These are phyloP conservation scores for Malassezia dermatis DNA, from an alignment of 1,284 basidiomycete species.

Conservation along the genomic window DNA sequence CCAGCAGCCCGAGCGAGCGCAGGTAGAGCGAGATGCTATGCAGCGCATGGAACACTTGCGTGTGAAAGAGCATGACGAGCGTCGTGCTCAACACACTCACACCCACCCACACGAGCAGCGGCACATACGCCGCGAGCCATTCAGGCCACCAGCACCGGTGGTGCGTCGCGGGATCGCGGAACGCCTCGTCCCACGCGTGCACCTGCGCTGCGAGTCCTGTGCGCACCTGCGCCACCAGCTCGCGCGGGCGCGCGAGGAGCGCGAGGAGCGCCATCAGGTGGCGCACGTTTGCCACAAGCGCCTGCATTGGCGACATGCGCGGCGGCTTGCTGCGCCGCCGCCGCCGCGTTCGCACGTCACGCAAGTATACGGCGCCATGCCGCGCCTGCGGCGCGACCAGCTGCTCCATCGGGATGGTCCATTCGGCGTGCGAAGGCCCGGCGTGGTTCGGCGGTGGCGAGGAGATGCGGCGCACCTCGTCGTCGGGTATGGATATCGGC, in stretches of 20 bases:
- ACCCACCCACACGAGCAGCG: constrained; percentile 47
- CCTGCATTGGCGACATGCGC: neutral
- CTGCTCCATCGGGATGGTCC: constrained; percentile 8
- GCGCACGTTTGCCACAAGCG: neutral
- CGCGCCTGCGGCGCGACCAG: constrained; percentile 16
- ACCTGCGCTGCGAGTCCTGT: constrained; percentile 11
- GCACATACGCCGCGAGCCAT: constrained; percentile 46
- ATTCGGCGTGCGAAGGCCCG: neutral
- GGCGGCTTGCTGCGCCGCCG: neutral
- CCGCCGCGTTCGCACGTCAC: neutral
- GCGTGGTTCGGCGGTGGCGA: neutral
- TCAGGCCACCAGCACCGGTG: constrained; percentile 34
- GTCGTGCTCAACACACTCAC: constrained; percentile 41
- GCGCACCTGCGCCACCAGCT: neutral
- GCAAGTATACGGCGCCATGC: constrained; percentile 15
- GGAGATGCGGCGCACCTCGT: neutral
- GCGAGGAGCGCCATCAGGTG: neutral
- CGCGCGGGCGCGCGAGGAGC: constrained; percentile 20
- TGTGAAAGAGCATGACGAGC: constrained; percentile 45
- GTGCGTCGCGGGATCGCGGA: constrained; percentile 37
- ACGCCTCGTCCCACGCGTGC: constrained; percentile 31
- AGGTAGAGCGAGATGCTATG: constrained; percentile 32
- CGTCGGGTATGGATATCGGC: neutral
- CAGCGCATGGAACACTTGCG: constrained; percentile 39
- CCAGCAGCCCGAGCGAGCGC: constrained; percentile 30